phyloP scores from a whole-genome alignment of 495 filamentous ascomycete genomes.

The Aspergillus hancockii region DNA sequence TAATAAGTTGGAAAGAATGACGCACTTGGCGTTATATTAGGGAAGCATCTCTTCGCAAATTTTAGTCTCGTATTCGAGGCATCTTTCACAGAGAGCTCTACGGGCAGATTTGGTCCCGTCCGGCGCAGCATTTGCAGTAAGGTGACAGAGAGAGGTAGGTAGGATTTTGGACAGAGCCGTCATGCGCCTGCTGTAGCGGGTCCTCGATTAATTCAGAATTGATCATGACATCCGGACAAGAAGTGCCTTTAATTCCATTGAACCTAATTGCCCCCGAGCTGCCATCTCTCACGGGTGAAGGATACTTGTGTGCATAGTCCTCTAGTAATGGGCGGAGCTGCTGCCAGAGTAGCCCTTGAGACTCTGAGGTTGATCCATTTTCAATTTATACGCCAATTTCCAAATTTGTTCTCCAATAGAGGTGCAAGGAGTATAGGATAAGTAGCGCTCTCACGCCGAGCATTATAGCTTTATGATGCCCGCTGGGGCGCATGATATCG shows the following conservation, averaged over 20 bases:
- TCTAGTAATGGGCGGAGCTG: conserved; percentile 36
- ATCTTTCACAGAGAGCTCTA: conserved; percentile 59
- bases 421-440: conserved; percentile 39
- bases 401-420: conserved; percentile 41
- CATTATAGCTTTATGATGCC: conserved; percentile 31
- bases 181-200: conserved; percentile 44
- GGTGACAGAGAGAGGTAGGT: conserved; percentile 50
- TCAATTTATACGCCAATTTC: conserved; percentile 39
- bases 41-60: conserved; percentile 56
- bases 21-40: conserved; percentile 50
- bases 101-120: conserved; percentile 54
- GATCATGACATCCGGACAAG: conserved; percentile 38
- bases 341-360: conserved; percentile 43
- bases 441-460: conserved; percentile 28
- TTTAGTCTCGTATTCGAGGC: conserved; percentile 47
- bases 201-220: conserved; percentile 32
- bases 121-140: conserved; percentile 60
- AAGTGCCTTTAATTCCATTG: conserved; percentile 31
- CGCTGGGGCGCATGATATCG: conserved; percentile 5
- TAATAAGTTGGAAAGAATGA: conserved; percentile 49
- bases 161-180: conserved; percentile 42
- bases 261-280: conserved; percentile 30
- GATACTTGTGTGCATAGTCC: conserved; percentile 31
- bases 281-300: conserved; percentile 27
- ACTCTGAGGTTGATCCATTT: conserved; percentile 35